Evolutionary conservation across 441 rosid species (phyloP).

Genomic region (Rhodomyrtus psidioides): DNA sequence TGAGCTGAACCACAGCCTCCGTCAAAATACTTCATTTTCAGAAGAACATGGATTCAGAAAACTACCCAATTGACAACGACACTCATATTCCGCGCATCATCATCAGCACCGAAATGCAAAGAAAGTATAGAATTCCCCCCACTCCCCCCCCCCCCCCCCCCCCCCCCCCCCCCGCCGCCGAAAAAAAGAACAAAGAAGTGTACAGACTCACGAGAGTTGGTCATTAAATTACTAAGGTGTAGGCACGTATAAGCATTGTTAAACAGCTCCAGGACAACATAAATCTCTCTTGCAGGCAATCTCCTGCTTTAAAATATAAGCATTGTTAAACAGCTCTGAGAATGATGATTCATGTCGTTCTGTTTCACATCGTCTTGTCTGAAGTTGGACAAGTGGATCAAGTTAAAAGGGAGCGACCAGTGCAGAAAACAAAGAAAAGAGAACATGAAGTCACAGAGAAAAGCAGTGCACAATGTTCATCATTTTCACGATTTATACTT

Average conservation of each 20-base stretch:
- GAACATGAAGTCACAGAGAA: background rate
- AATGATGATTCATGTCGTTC: background rate
- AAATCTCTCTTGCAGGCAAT: background rate
- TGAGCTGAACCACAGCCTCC: background rate
- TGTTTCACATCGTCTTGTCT: background rate
- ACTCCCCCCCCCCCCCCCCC: background rate
- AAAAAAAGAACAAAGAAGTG: background rate
- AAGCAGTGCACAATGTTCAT: background rate
- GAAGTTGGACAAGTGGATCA: background rate
- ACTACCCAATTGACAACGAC: background rate
- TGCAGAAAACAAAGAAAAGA: background rate
- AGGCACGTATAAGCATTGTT: no score
- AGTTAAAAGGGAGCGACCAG: background rate
- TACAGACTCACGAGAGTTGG: constrained; percentile 64
- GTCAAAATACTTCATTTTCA: background rate
- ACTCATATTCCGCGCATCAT: background rate
- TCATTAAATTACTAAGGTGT: no score
- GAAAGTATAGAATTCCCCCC: background rate
- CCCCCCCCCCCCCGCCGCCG: no score
- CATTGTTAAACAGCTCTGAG: background rate
- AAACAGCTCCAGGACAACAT: background rate
- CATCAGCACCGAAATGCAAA: background rate
- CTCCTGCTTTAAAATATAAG: background rate
- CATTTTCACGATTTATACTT: background rate
- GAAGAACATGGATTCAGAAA: no score